Evolutionary conservation across 1,284 basidiomycete species (phyloP), one percentile per base, ranked within the genome.

Genomic region (Puccinia hordei): DNA sequence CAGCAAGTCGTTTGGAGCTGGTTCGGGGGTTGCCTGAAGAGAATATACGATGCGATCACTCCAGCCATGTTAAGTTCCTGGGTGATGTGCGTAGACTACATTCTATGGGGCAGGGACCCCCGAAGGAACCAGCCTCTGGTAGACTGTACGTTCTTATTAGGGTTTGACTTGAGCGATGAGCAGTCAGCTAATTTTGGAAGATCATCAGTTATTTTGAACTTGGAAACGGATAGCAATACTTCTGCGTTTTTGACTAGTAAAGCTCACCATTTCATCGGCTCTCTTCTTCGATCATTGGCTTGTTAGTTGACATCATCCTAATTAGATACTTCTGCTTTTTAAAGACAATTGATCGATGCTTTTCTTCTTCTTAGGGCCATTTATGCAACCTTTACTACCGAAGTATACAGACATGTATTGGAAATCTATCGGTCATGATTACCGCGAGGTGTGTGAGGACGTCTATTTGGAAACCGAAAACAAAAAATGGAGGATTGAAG

Each of bases 41-140:
- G 88, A 59, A 90, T 96, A 80, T 91, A 93, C 83, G 87, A 88
- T 3, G 91, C 80, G 17, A 84, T 86, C 82, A 87, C 86, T n/a
- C 87, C 86, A 6, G 87, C 87, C 82, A 87, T 86, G 44, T 86
- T 87, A 82, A 83, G 85, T 1, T 85, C 85, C 13, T 87, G 86
- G 86, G 85, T 86, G 77, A 85, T 86, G 84, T 84, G 85, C 69
- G 84, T 86, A 63, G 86, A 87, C 81, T 85, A 82, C 30, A 69
- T 83, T 22, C 55, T 83, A 17, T 72, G 69, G 82, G 89, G 91
- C 78, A 90, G 93, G 46, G 96, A 99, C 87, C 95, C 94, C 53
- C 91, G 95, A 41, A 90, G 96, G 27, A 91, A 91, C 83, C 88
- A 90, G 81, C 89, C 90, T 3, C 86, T 99, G 38, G 88, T 97